Percentiles rank a stretch among this genome's conserved stretches.
Evolutionary conservation across 2,329 filamentous ascomycete genomes (phyloP).

Genomic region (Fusarium zealandicum): DNA sequence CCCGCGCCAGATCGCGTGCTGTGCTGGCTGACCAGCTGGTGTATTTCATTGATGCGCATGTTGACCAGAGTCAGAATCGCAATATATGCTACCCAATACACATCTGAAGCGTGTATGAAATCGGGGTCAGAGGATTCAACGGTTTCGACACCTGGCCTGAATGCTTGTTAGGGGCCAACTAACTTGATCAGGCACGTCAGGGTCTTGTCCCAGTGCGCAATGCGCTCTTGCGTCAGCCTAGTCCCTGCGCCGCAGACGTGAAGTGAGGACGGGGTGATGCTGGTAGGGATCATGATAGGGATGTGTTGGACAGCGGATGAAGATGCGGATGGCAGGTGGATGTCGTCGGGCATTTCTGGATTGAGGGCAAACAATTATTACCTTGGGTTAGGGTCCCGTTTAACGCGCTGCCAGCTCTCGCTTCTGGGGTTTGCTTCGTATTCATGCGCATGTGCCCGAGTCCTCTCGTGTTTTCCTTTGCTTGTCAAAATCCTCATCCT

Average conservation of each 20-base stretch:
- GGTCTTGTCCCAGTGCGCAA: constrained; percentile 11
- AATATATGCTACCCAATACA: constrained; percentile 11
- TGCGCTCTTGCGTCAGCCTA: constrained; percentile 19
- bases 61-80: constrained; percentile 3
- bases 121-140: constrained; percentile 4
- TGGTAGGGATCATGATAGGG: constrained; percentile 37
- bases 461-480: constrained; percentile 28
- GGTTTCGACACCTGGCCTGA: constrained; percentile 9
- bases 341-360: constrained; percentile 8
- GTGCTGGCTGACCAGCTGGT: constrained; percentile 9
- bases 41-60: neutral
- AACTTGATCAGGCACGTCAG: constrained; percentile 18
- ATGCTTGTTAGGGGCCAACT: constrained; percentile 11
- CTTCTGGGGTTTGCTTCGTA: constrained; percentile 37
- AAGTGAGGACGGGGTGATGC: constrained; percentile 22
- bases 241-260: constrained; percentile 28
- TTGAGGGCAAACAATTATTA: constrained; percentile 9
- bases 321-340: constrained; percentile 15
- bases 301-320: constrained; percentile 21
- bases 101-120: constrained; percentile 12
- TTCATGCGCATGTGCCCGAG: constrained; percentile 24
- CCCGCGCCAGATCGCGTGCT: constrained; percentile 2
- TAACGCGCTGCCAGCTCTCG: constrained; percentile 26
- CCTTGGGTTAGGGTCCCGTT: constrained; percentile 25
- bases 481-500: constrained; percentile 6